Base-by-base conservation (phyloP, 306 rosid species). In the Malus fusca region DNA sequence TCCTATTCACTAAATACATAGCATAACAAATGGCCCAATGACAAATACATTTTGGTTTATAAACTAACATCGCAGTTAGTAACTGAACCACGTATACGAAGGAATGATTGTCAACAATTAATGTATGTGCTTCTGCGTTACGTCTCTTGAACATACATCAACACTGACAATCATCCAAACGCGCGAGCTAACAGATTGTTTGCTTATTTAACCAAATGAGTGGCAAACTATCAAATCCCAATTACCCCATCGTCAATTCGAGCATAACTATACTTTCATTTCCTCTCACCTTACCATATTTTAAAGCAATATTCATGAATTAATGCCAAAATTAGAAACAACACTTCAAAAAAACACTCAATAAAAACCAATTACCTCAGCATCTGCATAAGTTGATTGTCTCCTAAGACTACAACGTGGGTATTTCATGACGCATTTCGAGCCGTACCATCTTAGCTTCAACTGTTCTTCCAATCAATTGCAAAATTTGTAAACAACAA, bases 341-440 rank as follows among this genome's bases (percentile, higher is more conserved):
- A 53, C 42, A 52, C 35, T 52, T 51, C 33, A 31, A 31, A 31
- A 30, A 48, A 68, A 46, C 48, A 48, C 19, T 69, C 61, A 66
- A 53, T 35, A 58, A 19, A 66, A 65, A 10, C 8, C n/a, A 75
- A 85, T 86, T 82, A 93, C 98, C 98, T 93, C 93, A 77, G 98
- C 98, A 78, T 93, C 95, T 14, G 98, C 85, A 75, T 88, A 93
- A 25, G 95, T 79, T 17, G 95, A 90, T 23, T 93, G 98, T 76
- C 95, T 85, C 83, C 96, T 85, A 66, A 93, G 88, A 85, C 97
- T 93, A 80, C 98, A 90, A 3, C 97, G 86, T 43, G 98, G 97
- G 76, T 93, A 88, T 73, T 93, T 93, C 74, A 89, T 85, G 62
- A 90, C 95, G 40, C 95, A 90, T 77, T 93, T 89, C 3, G 97